Percentiles rank a stretch among this genome's conserved stretches.
phyloP scores from a whole-genome alignment of 1,284 basidiomycete species.

The Thelephora terrestris region DNA sequence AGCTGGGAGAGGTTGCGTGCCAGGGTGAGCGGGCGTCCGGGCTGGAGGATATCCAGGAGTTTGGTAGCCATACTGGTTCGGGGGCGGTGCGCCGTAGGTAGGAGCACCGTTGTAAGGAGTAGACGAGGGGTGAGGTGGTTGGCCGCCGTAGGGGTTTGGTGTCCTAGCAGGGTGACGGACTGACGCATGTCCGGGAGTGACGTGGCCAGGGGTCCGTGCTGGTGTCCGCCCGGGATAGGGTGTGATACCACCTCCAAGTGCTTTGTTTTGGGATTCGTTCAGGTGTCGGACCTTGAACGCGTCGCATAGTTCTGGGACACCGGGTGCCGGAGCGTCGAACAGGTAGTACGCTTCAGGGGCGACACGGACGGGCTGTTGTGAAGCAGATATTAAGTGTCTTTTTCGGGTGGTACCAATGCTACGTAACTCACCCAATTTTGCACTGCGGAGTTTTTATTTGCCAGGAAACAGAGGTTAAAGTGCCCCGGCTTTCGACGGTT shows the following conservation, averaged over 20 bases:
- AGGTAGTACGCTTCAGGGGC: slow-evolving; percentile 86
- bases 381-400: slow-evolving; percentile 7
- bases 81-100: slow-evolving; percentile 10
- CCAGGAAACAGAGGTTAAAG: slow-evolving; percentile 90
- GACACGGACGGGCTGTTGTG: slow-evolving; percentile 71
- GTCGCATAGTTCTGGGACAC: slow-evolving; percentile 87
- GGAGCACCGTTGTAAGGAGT: slow-evolving; percentile 14
- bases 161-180: slow-evolving; percentile 60
- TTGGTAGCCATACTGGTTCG: slow-evolving; percentile 36
- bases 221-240: slow-evolving; percentile 77
- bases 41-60: slow-evolving; percentile 42
- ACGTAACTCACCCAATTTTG: slow-evolving; percentile 79
- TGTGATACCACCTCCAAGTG: slow-evolving; percentile 59
- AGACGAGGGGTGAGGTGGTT: slow-evolving; percentile 15
- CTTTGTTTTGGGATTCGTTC: slow-evolving; percentile 62
- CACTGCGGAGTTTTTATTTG: slow-evolving; percentile 83
- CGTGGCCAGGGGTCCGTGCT: slow-evolving; percentile 53
- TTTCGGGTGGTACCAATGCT: slow-evolving; percentile 14
- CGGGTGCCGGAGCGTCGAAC: slow-evolving; percentile 79
- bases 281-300: slow-evolving; percentile 90
- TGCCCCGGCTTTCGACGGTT: slow-evolving; percentile 88
- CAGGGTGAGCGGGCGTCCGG: slow-evolving; percentile 22
- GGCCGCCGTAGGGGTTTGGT: slow-evolving; percentile 59
- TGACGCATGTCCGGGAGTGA: slow-evolving; percentile 68
- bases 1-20: slow-evolving; percentile 33